Percentiles rank a stretch among this genome's conserved stretches.
phyloP scores from a whole-genome alignment of 768 basidiomycete species.

The Russula earlei region DNA sequence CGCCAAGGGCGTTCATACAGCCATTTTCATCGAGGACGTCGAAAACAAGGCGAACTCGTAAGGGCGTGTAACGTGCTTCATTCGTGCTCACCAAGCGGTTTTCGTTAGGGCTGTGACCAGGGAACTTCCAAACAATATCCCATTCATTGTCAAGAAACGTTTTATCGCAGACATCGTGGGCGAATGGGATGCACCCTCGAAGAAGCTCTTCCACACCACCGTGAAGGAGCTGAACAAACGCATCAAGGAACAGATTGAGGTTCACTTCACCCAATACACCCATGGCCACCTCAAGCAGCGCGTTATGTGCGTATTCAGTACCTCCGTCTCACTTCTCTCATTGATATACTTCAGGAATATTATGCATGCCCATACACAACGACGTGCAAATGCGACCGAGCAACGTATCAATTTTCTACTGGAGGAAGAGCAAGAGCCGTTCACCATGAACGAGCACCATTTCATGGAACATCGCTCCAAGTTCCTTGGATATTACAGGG shows the following conservation, averaged over 20 bases:
- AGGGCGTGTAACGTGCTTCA: constrained; percentile 15
- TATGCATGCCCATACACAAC: constrained; percentile 3
- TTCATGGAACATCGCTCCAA: constrained; percentile 32
- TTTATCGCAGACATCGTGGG: constrained; percentile 19
- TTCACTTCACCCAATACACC: constrained; percentile 20
- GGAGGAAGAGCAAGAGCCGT: constrained; percentile 15
- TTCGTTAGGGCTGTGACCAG: constrained; percentile 48
- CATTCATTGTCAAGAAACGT: constrained; percentile 31
- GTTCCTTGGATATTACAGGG: constrained; percentile 42
- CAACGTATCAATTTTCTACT: constrained; percentile 11
- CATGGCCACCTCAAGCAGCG: constrained; percentile 18
- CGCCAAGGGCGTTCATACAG: background rate
- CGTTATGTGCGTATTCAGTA: constrained; percentile 5
- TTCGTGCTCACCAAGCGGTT: background rate
- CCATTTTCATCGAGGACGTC: constrained; percentile 43
- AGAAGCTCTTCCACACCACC: constrained; percentile 19
- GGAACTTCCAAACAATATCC: constrained; percentile 56
- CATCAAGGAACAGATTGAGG: constrained; percentile 15
- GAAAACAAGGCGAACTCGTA: constrained; percentile 35
- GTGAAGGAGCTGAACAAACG: constrained; percentile 12
- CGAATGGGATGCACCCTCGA: constrained; percentile 19
- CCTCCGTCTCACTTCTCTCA: no score
- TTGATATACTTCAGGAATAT: background rate
- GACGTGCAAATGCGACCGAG: background rate
- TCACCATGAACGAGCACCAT: constrained; percentile 23